These are phyloP conservation scores for Sphaerobolus stellatus DNA, from an alignment of 1,284 basidiomycete species.

Conservation along the genomic window DNA sequence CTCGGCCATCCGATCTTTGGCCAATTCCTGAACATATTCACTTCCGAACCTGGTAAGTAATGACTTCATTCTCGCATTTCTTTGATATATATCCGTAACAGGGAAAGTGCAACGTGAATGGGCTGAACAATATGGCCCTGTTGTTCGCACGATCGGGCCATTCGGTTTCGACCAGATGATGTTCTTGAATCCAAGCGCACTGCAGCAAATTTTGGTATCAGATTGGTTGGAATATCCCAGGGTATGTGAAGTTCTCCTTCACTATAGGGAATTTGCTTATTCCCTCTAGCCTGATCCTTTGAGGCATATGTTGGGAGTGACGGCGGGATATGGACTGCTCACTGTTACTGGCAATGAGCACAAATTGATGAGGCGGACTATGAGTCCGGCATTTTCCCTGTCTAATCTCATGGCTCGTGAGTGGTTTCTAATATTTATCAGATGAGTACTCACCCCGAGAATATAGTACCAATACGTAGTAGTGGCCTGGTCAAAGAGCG, in stretches of 20 bases:
- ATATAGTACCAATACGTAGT: too few species aligned
- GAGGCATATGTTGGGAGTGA: slow-evolving; percentile 39
- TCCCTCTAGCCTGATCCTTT: too few species aligned
- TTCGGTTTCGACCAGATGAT: slow-evolving; percentile 45
- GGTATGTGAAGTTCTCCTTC: too few species aligned
- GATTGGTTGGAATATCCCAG: slow-evolving; percentile 47
- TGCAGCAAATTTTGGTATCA: slow-evolving; percentile 42
- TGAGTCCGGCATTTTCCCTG: slow-evolving; percentile 51
- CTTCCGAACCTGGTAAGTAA: slow-evolving; percentile 43
- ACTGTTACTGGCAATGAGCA: slow-evolving; percentile 48
- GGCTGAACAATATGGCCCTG: slow-evolving; percentile 43
- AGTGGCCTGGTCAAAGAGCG: too few species aligned
- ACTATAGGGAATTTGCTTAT: too few species aligned
- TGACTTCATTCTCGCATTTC: too few species aligned
- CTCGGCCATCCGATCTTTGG: slow-evolving; percentile 37
- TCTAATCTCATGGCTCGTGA: slow-evolving; percentile 44
- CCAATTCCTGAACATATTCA: slow-evolving; percentile 34
- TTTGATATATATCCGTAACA: too few species aligned
- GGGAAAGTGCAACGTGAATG: slow-evolving; percentile 43
- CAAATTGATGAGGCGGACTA: slow-evolving; percentile 45
- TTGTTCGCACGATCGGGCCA: slow-evolving; percentile 44
- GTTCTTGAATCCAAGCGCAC: slow-evolving; percentile 41
- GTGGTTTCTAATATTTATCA: slow-evolving; percentile 22
- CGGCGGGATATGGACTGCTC: slow-evolving; percentile 46
- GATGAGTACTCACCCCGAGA: slow-evolving; percentile 47